Evolutionary conservation across 345 rosid species (phyloP).

Genomic region (Theobroma cacao): DNA sequence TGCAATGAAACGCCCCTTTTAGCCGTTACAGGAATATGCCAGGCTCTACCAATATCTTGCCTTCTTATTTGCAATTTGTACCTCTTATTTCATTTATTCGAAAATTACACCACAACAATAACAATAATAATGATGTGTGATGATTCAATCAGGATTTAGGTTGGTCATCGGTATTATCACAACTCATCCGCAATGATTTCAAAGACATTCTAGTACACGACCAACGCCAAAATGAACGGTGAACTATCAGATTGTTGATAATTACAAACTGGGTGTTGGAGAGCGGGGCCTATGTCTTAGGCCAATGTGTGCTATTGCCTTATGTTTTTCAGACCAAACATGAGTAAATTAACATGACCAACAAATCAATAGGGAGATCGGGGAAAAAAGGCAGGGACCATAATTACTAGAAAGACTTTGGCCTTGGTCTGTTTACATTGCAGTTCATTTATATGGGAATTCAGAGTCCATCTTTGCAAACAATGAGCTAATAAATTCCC

Average conservation of each 20-base stretch:
- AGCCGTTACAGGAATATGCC: conserved; percentile 21
- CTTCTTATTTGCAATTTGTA: background rate
- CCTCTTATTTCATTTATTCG: background rate
- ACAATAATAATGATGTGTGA: background rate
- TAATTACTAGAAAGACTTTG: background rate
- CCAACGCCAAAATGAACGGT: conserved; percentile 3
- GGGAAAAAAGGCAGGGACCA: no score
- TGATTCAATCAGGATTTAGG: conserved; percentile 9
- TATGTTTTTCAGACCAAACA: background rate
- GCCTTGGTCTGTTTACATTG: background rate
- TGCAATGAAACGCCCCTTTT: conserved; percentile 32
- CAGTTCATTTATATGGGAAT: no score
- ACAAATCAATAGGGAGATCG: background rate
- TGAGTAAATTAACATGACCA: no score
- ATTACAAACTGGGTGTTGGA: background rate
- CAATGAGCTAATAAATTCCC: no score
- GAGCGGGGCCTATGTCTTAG: background rate
- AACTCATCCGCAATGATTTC: conserved; percentile 13
- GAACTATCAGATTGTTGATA: conserved; percentile 12
- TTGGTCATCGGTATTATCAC: conserved; percentile 20
- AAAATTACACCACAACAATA: no score
- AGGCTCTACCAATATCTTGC: background rate
- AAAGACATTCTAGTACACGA: conserved; percentile 12
- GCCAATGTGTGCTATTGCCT: background rate
- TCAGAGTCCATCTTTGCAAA: no score